A percentile compares a stretch with the other conserved stretches of the same genome.
These are phyloP conservation scores for Amanita bisporigera DNA, from an alignment of 1,284 basidiomycete species.

Conservation along the genomic window DNA sequence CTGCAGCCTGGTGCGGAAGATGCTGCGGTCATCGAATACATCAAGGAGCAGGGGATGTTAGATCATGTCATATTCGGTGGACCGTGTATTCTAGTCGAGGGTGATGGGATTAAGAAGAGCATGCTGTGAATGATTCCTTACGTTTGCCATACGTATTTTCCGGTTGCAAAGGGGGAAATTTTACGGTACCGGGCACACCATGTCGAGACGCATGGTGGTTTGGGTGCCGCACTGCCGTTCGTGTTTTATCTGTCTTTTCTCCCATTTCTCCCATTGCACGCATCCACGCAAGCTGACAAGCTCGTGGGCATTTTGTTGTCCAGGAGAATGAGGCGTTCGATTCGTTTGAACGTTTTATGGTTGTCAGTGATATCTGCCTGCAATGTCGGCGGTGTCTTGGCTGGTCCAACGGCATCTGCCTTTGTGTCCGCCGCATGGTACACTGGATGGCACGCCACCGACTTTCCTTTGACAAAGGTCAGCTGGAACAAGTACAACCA, in stretches of 20 bases:
- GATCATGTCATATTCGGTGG: conserved; percentile 76
- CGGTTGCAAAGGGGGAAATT: neutral
- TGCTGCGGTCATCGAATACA: conserved; percentile 49
- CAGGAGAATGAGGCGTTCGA: neutral
- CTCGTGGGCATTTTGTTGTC: neutral
- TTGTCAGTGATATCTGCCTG: conserved; percentile 1
- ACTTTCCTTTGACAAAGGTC: conserved; percentile 55
- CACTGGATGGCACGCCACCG: conserved; percentile 61
- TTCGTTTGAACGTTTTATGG: neutral
- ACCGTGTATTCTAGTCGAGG: conserved; percentile 73
- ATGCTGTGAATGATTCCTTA: conserved; percentile 11
- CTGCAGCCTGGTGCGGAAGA: conserved; percentile 87
- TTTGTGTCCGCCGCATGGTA: conserved; percentile 63
- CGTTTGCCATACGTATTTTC: neutral
- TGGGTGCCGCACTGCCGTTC: neutral
- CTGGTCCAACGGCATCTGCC: neutral
- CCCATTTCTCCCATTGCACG: neutral
- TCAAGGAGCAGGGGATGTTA: conserved; percentile 56
- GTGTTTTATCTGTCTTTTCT: neutral
- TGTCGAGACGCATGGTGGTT: neutral
- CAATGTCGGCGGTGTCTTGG: neutral
- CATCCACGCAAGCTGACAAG: neutral
- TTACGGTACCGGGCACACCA: too few relatives aligned
- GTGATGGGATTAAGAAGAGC: conserved; percentile 54
- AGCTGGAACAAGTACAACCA: conserved; percentile 68